phyloP scores from a whole-genome alignment of 2,329 filamentous ascomycete species.

The Geosmithia putterillii region DNA sequence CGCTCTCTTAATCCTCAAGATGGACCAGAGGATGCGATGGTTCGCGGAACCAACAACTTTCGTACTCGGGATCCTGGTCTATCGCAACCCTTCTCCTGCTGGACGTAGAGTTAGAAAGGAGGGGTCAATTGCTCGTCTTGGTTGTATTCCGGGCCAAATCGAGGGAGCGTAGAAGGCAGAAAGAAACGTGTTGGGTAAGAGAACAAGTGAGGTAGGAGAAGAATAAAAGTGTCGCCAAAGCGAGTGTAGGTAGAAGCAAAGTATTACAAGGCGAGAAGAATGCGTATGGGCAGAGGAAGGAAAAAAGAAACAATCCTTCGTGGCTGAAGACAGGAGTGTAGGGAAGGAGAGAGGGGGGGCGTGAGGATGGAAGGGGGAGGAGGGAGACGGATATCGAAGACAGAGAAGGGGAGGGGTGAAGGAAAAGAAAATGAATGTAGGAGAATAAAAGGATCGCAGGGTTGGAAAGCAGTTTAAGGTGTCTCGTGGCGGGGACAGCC shows the following conservation, averaged over 20 bases:
- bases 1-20: too few species aligned
- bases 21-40: too few species aligned
- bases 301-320: slow-evolving; percentile 8
- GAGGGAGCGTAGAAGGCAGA: neutral
- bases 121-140: neutral
- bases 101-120: neutral
- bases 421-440: neutral
- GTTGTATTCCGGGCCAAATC: neutral
- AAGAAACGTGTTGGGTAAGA: neutral
- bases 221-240: too few species aligned
- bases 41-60: too few species aligned
- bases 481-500: slow-evolving; percentile 4
- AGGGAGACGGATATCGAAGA: neutral
- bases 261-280: neutral
- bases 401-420: neutral
- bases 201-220: neutral
- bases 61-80: too few species aligned
- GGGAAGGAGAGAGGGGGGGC: neutral
- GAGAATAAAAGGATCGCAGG: too few species aligned
- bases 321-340: slow-evolving; percentile 19
- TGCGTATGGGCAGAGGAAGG: neutral
- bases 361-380: neutral
- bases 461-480: slow-evolving; percentile 3
- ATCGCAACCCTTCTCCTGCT: neutral
- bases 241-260: neutral